Conservation (phyloP, 768 basidiomycete genomes). For the Strobilomyces echinocephalus region DNA sequence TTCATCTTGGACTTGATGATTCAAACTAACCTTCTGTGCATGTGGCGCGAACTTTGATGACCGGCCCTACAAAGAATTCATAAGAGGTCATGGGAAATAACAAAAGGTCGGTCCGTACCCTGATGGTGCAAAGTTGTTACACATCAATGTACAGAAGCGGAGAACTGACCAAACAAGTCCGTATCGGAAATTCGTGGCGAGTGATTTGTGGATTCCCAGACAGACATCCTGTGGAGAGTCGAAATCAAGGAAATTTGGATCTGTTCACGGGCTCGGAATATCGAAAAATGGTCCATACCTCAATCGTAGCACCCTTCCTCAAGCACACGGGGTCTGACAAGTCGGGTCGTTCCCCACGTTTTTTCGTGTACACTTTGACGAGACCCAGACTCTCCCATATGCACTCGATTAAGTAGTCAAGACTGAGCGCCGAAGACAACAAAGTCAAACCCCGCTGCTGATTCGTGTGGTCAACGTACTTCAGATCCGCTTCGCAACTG, state of each 20-base stretch:
- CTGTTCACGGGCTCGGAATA: neutral
- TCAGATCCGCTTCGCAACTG: slow-evolving; percentile 91
- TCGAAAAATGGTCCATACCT: slow-evolving; percentile 41
- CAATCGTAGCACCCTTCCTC: slow-evolving; percentile 88
- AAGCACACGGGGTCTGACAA: slow-evolving; percentile 86
- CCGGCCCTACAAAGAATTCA: slow-evolving; percentile 57
- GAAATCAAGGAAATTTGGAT: neutral
- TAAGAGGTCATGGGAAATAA: neutral
- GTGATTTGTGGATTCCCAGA: slow-evolving; percentile 85
- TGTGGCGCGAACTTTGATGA: slow-evolving; percentile 93
- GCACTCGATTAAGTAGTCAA: slow-evolving; percentile 68
- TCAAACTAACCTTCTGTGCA: slow-evolving; percentile 88
- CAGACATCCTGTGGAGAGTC: slow-evolving; percentile 63
- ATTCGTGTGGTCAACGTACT: slow-evolving; percentile 42
- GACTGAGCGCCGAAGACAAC: slow-evolving; percentile 34
- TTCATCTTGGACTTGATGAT: slow-evolving; percentile 80
- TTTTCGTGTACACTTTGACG: slow-evolving; percentile 95
- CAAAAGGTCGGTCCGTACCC: slow-evolving; percentile 18
- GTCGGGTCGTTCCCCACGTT: slow-evolving; percentile 92
- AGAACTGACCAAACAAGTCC: slow-evolving; percentile 79
- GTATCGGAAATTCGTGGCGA: slow-evolving; percentile 90
- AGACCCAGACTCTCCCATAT: slow-evolving; percentile 79
- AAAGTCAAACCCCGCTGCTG: neutral
- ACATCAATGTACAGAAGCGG: neutral
- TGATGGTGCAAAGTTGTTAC: slow-evolving; percentile 9